Conservation (phyloP, 805 yeast genomes). For the Scheffersomyces coipomensis region DNA sequence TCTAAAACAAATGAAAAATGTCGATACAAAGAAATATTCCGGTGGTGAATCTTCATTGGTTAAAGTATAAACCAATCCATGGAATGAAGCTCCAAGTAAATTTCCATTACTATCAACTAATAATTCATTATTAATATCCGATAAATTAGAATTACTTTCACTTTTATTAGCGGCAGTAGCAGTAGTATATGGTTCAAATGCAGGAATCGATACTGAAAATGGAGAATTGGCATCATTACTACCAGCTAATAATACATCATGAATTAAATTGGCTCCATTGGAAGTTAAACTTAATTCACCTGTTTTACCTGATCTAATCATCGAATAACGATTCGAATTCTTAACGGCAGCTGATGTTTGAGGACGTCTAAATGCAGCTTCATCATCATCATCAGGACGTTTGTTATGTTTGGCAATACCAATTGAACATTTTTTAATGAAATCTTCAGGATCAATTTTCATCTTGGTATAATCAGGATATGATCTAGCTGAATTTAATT, state of each 20-base stretch:
- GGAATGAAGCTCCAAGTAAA: slow-evolving; percentile 68
- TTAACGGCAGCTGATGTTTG: slow-evolving; percentile 6
- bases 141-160: slow-evolving; percentile 2
- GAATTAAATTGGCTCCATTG: slow-evolving; percentile 47
- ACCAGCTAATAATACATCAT: slow-evolving; percentile 27
- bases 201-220: slow-evolving; percentile 32
- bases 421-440: slow-evolving; percentile 58
- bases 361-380: background rate
- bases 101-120: slow-evolving; percentile 50
- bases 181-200: slow-evolving; percentile 32
- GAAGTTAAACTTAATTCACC: slow-evolving; percentile 47
- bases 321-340: slow-evolving; percentile 44
- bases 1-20: slow-evolving; percentile 76
- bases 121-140: slow-evolving; percentile 43
- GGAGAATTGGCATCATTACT: slow-evolving; percentile 24
- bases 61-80: slow-evolving; percentile 61
- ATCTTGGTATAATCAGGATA: slow-evolving; percentile 65
- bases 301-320: slow-evolving; percentile 50
- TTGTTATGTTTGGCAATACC: slow-evolving; percentile 48
- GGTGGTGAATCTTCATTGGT: slow-evolving; percentile 68
- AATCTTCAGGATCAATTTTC: slow-evolving; percentile 57
- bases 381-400: background rate
- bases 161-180: slow-evolving; percentile 8
- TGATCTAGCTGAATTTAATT: slow-evolving; percentile 54
- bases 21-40: slow-evolving; percentile 64